A percentile compares a stretch with the other conserved stretches of the same genome.
Evolutionary conservation across 2,329 filamentous ascomycete species (phyloP).

Genomic region (Trematosphaeria pertusa): DNA sequence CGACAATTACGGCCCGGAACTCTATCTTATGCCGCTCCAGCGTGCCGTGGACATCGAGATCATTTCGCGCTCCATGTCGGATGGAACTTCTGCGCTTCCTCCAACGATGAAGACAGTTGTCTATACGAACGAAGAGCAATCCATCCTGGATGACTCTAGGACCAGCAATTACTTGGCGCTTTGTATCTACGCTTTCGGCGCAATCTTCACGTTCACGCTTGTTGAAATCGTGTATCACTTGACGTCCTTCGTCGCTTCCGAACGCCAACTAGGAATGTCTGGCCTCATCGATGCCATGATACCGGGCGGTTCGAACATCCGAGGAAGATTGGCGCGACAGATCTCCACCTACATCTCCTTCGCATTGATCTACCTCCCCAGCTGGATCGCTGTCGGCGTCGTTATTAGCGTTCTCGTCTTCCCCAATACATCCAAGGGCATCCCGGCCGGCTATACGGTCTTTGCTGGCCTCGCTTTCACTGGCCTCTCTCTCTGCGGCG

Average conservation of each 20-base stretch:
- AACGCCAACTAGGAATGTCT: conserved; percentile 35
- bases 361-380: conserved; percentile 33
- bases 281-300: conserved; percentile 36
- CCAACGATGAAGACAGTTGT: conserved; percentile 18
- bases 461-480: conserved; percentile 30
- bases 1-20: conserved; percentile 19
- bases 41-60: conserved; percentile 31
- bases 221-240: conserved; percentile 33
- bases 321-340: conserved; percentile 26
- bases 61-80: conserved; percentile 51
- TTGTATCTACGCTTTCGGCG: conserved; percentile 27
- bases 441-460: conserved; percentile 29
- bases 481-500: conserved; percentile 31
- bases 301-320: conserved; percentile 25
- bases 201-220: conserved; percentile 29
- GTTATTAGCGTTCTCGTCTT: conserved; percentile 27
- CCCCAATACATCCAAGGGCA: conserved; percentile 20
- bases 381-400: conserved; percentile 31
- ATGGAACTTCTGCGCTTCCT: conserved; percentile 12
- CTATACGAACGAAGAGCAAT: conserved; percentile 24
- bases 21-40: conserved; percentile 29
- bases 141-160: conserved; percentile 14
- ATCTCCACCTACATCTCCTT: conserved; percentile 32
- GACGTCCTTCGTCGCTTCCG: conserved; percentile 31
- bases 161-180: conserved; percentile 21